Evolutionary conservation across 345 rosid genomes (phyloP).

Genomic region (Citrus unshiu): DNA sequence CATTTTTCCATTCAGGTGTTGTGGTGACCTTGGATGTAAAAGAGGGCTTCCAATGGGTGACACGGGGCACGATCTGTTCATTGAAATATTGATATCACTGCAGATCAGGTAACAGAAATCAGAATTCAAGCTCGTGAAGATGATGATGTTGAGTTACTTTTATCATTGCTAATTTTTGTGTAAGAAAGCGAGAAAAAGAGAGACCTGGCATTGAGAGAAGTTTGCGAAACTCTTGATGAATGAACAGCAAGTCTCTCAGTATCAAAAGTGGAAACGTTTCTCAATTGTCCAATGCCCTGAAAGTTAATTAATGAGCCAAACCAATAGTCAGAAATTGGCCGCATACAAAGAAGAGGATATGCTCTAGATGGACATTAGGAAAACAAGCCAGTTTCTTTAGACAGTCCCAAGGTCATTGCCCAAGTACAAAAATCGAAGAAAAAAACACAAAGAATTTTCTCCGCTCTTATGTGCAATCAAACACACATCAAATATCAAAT

Average conservation of each 20-base stretch:
- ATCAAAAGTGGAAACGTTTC: constrained; percentile 39
- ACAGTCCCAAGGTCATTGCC: background rate
- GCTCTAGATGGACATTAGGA: background rate
- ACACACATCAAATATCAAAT: background rate
- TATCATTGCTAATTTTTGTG: background rate
- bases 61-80: constrained; percentile 61
- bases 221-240: constrained; percentile 45
- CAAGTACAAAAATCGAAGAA: background rate
- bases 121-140: background rate
- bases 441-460: background rate
- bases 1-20: constrained; percentile 50
- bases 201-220: constrained; percentile 37
- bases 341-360: background rate
- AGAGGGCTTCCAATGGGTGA: constrained; percentile 67
- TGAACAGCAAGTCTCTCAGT: constrained; percentile 51
- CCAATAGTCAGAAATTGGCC: constrained; percentile 6
- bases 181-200: constrained; percentile 18
- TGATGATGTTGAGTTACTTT: background rate
- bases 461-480: background rate
- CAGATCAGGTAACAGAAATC: constrained; percentile 15
- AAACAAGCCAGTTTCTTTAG: background rate
- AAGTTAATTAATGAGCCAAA: constrained; percentile 13
- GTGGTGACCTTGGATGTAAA: constrained; percentile 48
- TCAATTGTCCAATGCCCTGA: constrained; percentile 45
- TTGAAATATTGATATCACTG: constrained; percentile 45